Conservation (phyloP, 78 protist genomes). For the Emiliania huxleyi region DNA sequence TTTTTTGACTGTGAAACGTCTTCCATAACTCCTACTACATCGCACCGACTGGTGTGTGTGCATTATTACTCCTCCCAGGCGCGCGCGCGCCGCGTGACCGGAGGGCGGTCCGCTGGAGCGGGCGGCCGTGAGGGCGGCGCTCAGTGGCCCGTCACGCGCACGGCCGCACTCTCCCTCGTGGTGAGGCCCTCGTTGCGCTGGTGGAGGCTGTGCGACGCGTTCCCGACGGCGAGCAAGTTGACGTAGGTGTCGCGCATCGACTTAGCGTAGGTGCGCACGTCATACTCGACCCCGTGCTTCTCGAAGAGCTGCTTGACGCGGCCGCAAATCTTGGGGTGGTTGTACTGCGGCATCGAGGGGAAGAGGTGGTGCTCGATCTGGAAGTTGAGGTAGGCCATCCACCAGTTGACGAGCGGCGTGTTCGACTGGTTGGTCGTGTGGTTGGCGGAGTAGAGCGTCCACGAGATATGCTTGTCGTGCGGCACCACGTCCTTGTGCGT, state of each 20-base stretch:
- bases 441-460: neutral
- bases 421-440: conserved; percentile 33
- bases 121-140: too few species aligned
- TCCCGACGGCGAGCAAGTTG: neutral
- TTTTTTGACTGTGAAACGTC: too few species aligned
- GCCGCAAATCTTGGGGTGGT: neutral
- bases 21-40: too few species aligned
- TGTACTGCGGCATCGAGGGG: conserved; percentile 34
- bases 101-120: too few species aligned
- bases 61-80: too few species aligned
- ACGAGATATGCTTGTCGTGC: neutral
- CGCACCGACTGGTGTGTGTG: too few species aligned
- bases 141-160: too few species aligned
- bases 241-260: neutral
- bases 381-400: conserved; percentile 39
- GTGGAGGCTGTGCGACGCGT: neutral
- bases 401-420: neutral
- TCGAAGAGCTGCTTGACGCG: conserved; percentile 13
- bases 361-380: conserved; percentile 53
- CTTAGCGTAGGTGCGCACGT: neutral
- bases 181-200: too few species aligned
- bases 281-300: conserved; percentile 6
- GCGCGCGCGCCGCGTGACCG: too few species aligned
- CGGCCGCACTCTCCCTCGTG: too few species aligned
- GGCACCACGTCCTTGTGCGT: neutral